These are phyloP conservation scores for Deakozyma indianensis DNA, from an alignment of 805 yeast species.

Conservation along the genomic window DNA sequence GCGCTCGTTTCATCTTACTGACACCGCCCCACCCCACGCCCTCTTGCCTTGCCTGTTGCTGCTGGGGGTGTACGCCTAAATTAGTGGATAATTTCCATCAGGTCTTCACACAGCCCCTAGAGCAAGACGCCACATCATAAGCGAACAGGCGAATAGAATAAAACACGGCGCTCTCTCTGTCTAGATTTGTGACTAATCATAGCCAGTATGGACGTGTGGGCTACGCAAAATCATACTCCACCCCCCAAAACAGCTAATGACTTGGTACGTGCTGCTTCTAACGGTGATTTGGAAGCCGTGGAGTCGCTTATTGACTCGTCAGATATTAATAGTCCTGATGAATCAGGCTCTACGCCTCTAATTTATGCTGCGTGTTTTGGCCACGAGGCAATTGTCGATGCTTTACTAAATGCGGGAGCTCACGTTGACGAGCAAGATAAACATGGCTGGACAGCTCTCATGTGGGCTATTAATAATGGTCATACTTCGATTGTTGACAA, in stretches of 20 bases:
- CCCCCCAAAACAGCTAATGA: constrained; percentile 1
- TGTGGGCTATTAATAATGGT: constrained; percentile 73
- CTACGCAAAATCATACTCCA: background rate
- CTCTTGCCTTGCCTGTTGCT: too few relatives aligned
- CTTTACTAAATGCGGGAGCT: constrained; percentile 23
- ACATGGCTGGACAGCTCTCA: constrained; percentile 38
- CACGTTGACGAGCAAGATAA: constrained; percentile 22
- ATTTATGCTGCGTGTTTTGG: constrained; percentile 28
- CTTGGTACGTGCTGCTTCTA: constrained; percentile 18
- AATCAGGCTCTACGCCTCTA: constrained; percentile 25
- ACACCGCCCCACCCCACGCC: too few relatives aligned
- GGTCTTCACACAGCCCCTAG: too few relatives aligned
- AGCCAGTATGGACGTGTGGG: background rate
- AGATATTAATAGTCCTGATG: constrained; percentile 22
- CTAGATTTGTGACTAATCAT: too few relatives aligned
- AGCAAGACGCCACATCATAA: too few relatives aligned
- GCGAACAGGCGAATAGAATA: too few relatives aligned
- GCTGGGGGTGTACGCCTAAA: too few relatives aligned
- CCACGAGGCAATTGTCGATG: constrained; percentile 21
- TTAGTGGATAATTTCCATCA: too few relatives aligned
- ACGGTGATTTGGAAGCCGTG: constrained; percentile 19
- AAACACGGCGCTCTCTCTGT: too few relatives aligned
- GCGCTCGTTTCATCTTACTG: too few relatives aligned
- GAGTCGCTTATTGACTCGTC: constrained; percentile 17
- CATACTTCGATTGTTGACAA: constrained; percentile 39